A percentile compares a stretch with the other conserved stretches of the same genome.
These are phyloP conservation scores for Penicillium chermesinum DNA, from an alignment of 495 filamentous ascomycete species.

Conservation along the genomic window DNA sequence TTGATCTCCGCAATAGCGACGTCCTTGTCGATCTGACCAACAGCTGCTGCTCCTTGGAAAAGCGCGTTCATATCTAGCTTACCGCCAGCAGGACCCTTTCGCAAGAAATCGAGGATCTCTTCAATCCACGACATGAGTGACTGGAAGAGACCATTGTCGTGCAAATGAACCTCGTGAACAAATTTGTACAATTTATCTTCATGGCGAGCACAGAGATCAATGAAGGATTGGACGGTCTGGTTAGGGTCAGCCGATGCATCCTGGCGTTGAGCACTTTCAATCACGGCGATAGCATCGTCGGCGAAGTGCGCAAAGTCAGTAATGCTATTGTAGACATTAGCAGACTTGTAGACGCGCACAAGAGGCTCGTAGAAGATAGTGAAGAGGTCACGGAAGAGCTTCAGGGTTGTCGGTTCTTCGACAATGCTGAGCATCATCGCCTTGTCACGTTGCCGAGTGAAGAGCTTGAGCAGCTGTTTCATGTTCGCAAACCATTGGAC, in stretches of 20 bases:
- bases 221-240: conserved; percentile 97
- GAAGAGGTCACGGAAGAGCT: conserved; percentile 92
- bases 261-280: conserved; percentile 84
- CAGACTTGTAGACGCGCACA: conserved; percentile 94
- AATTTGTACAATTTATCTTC: conserved; percentile 98
- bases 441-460: conserved; percentile 90
- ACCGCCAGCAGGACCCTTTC: conserved; percentile 71
- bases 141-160: conserved; percentile 94
- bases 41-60: conserved; percentile 69
- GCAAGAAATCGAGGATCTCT: conserved; percentile 89
- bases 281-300: conserved; percentile 83
- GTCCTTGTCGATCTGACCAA: conserved; percentile 59
- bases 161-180: conserved; percentile 95
- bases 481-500: conserved; percentile 88
- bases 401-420: conserved; percentile 88
- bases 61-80: conserved; percentile 92
- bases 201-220: conserved; percentile 92
- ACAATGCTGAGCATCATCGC: conserved; percentile 94
- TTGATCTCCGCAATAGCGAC: conserved; percentile 79
- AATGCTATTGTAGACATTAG: conserved; percentile 94
- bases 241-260: conserved; percentile 93
- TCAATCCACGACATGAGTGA: conserved; percentile 97
- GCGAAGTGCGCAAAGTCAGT: conserved; percentile 93
- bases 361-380: conserved; percentile 98
- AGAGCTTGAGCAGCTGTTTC: conserved; percentile 91